Evolutionary conservation across 495 filamentous ascomycete genomes (phyloP).

Genomic region (Annulohypoxylon moriforme): DNA sequence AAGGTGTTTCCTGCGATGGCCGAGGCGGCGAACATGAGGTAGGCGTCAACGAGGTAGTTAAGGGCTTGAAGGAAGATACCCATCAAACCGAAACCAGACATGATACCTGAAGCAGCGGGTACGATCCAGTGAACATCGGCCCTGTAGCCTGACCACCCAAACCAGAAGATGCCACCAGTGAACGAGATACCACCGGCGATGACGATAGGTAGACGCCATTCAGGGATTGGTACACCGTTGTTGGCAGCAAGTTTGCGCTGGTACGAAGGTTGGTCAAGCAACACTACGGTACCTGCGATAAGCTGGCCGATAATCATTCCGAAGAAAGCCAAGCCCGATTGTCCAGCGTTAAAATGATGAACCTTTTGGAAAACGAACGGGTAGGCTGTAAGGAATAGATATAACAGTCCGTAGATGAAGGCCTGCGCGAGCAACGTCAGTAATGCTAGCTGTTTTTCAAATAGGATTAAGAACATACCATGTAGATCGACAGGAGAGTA

Average conservation of each 20-base stretch:
- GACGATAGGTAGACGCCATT: constrained; percentile 86
- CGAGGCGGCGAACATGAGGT: constrained; percentile 89
- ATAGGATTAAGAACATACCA: constrained; percentile 44
- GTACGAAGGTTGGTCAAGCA: constrained; percentile 75
- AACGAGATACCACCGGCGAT: constrained; percentile 82
- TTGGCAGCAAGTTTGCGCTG: constrained; percentile 76
- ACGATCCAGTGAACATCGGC: constrained; percentile 81
- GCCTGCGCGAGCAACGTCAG: constrained; percentile 48
- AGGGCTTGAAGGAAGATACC: constrained; percentile 86
- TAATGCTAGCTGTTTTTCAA: neutral
- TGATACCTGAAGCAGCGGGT: constrained; percentile 76
- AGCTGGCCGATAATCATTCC: constrained; percentile 83
- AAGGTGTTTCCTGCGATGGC: constrained; percentile 93
- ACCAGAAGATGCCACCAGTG: constrained; percentile 84
- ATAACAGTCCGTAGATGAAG: constrained; percentile 84
- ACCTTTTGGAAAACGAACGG: constrained; percentile 81
- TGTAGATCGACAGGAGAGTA: constrained; percentile 77
- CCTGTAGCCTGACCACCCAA: constrained; percentile 80
- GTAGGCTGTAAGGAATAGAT: constrained; percentile 84
- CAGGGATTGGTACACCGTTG: constrained; percentile 77
- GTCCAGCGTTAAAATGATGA: constrained; percentile 72
- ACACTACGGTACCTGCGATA: constrained; percentile 72
- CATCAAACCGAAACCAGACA: constrained; percentile 71
- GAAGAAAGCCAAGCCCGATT: constrained; percentile 81
- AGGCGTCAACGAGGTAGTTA: constrained; percentile 89